Base-by-base conservation (phyloP, 441 rosid genomes). In the Gossypium laxum region DNA sequence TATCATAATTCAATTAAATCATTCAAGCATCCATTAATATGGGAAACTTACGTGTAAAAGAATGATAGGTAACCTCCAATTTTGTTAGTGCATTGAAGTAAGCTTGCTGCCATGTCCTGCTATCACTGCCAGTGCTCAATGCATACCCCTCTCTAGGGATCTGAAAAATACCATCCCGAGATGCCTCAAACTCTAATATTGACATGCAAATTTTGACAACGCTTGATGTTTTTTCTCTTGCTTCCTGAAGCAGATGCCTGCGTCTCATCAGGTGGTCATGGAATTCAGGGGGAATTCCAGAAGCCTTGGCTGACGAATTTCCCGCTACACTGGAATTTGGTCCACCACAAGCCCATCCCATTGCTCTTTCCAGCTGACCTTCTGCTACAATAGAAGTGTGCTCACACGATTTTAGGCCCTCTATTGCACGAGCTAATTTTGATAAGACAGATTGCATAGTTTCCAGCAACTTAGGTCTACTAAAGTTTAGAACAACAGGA, bases 301-400 rank as follows among this genome's bases (percentile, higher is more conserved):
- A 86, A 72, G 81, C 77, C 87, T 86, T 91, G 75, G 82, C 73
- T 45, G 92, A 80, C 41, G 84, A 72, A 75, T 76, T 85, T 82
- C 88, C 97, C 65, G 79, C 60, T 50, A 82, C 61, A 72, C 75
- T 77, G 64, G 96, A 85, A 75, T 81, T 86, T 77, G 93, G 83
- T 65, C 93, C 97, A 72, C 97, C 97, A 67, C 97, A 93, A 74
- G 98, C 97, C 98, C 97, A 93, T 62, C 88, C 91, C 97, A 93
- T 90, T 76, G 98, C 96, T 81, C 98, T 89, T 85, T 92, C 98
- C 24, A 94, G 89, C 83, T 91, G 91, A 73, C 93, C 97, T 86
- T 91, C 96, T 34, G 96, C 97, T 19, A 82, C 76, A 66, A 83
- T 30, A 79, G 96, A 91, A 80, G 80, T 86, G 77, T 82, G 82